Evolutionary conservation across 108 stramenopile genomes (phyloP), one percentile per base, ranked within the genome.

Genomic region (Cyclotella sp.): DNA sequence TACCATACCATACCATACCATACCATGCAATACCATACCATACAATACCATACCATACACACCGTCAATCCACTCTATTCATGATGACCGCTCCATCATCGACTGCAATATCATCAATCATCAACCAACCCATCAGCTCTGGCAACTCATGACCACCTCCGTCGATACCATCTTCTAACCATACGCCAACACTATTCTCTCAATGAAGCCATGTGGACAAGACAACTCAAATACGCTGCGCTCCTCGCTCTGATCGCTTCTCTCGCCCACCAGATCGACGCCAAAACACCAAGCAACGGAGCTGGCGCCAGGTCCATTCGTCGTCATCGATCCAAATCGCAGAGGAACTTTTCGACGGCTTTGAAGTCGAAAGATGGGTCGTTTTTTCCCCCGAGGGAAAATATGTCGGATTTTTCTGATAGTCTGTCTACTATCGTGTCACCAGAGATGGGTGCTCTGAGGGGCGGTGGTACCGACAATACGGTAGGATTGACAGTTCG

Each of bases 401-500:
- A 49, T n/a, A n/a, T 49, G 15, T 3, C 9, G 18, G n/a, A 49
- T 49, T 58, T 21, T 58, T 58, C 55, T 58, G 24, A 2, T 58
- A 21, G 3, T 2, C 9, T 42, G 16, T 3, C 3, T 13, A 57
- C 6, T n/a, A 9, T 26, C 53, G 54, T n/a, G 6, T 9, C 9
- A 9, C 3, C 7, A 1, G 19, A 58, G 13, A 26, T 27, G 22
- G 3, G 24, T 24, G 55, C 12, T n/a, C 0, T 28, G 24, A 72
- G 58, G 58, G 41, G 55, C 55, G 71, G 71, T 21, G 78, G 70
- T 39, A 67, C 65, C 22, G 74, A 70, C 52, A 74, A 29, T 5
- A 70, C 65, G 11, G 63, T 39, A 27, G 34, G 28, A 15, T 29
- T 71, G 14, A 27, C 39, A n/a, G 40, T 49, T 65, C 70, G 80